These are phyloP conservation scores for Clohesyomyces aquaticus DNA, from an alignment of 495 filamentous ascomycete species.

Conservation along the genomic window DNA sequence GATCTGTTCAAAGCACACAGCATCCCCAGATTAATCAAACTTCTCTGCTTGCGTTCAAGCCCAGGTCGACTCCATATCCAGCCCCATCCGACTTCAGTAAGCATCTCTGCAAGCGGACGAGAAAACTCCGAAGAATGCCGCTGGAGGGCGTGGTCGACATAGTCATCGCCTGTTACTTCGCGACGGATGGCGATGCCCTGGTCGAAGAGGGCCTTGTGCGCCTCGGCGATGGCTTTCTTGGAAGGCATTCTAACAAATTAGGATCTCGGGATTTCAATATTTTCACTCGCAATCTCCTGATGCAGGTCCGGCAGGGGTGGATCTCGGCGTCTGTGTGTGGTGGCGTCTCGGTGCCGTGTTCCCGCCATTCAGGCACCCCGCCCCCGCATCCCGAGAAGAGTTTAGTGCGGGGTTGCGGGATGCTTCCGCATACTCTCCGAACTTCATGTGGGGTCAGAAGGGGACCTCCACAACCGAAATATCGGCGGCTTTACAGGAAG, in stretches of 20 bases:
- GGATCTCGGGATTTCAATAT: too few relatives aligned
- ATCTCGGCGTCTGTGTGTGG: too few relatives aligned
- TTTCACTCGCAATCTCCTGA: too few relatives aligned
- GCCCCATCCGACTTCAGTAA: conserved; percentile 61
- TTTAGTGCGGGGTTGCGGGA: conserved; percentile 4
- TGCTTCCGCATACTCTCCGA: not conserved
- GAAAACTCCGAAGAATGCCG: conserved; percentile 55
- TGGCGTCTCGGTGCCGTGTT: too few relatives aligned
- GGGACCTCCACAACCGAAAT: conserved; percentile 13
- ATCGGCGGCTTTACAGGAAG: not conserved
- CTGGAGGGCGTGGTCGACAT: conserved; percentile 54
- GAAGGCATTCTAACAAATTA: too few relatives aligned
- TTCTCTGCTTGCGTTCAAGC: conserved; percentile 58
- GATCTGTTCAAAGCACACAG: conserved; percentile 57
- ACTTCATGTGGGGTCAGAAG: conserved; percentile 19
- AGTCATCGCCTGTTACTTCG: conserved; percentile 56
- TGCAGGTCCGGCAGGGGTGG: too few relatives aligned
- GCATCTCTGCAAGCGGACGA: conserved; percentile 56
- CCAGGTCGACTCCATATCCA: conserved; percentile 59
- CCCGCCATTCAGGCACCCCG: not conserved
- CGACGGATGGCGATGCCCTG: conserved; percentile 58
- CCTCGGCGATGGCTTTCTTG: conserved; percentile 27
- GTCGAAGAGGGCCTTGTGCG: conserved; percentile 58
- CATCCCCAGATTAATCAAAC: conserved; percentile 60
- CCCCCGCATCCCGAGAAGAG: conserved; percentile 8